Percentiles rank a stretch among this genome's conserved stretches.
Conservation (phyloP, 2,329 filamentous ascomycete genomes). For the Sporothrix variecibatus region DNA sequence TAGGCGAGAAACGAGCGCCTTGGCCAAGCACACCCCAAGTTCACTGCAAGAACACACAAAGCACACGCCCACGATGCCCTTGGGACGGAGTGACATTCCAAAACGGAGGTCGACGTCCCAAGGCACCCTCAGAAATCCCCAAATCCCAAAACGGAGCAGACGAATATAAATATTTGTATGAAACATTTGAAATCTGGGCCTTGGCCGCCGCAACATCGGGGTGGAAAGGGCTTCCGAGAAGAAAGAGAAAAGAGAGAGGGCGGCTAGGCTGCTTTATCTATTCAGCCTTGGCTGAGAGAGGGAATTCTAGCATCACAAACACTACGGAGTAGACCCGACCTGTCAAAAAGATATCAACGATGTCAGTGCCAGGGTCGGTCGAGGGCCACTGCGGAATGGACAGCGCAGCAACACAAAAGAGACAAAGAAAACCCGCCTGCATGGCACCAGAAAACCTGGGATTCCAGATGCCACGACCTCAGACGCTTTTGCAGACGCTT, state of each 20-base stretch:
- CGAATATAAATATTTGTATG: background rate
- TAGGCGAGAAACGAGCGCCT: background rate
- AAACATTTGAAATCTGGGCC: background rate
- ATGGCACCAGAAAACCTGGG: background rate
- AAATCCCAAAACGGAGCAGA: background rate
- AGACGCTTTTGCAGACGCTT: background rate
- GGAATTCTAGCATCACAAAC: background rate
- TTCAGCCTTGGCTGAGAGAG: background rate
- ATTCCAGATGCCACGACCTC: constrained; percentile 7
- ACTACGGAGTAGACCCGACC: background rate
- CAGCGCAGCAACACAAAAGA: background rate
- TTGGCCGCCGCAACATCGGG: background rate
- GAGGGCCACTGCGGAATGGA: background rate
- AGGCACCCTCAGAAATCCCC: background rate
- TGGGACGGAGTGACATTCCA: background rate
- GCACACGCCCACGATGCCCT: background rate
- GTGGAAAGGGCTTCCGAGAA: background rate
- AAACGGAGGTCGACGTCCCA: background rate
- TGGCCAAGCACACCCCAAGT: background rate
- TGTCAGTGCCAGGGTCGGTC: background rate
- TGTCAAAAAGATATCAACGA: background rate
- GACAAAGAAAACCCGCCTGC: background rate
- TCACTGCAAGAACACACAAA: background rate
- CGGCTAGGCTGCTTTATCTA: constrained; percentile 15
- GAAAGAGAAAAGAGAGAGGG: background rate